Base-by-base conservation (phyloP, 345 rosid genomes). In the Citrus maxima region DNA sequence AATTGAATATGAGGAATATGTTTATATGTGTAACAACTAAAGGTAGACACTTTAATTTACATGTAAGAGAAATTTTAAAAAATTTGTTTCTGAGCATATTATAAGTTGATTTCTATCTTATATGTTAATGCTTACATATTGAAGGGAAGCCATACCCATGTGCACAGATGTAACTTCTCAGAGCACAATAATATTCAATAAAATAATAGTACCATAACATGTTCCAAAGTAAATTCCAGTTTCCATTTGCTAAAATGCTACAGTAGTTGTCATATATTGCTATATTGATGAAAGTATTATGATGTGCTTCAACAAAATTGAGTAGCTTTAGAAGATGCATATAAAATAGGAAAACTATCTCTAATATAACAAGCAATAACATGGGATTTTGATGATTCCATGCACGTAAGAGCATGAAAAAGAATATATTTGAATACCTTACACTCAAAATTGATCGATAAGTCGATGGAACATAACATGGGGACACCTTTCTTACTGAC, bases 401-500 rank as follows among this genome's bases (percentile, higher is more conserved):
- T 49, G 61, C 10, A 6, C 10, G 13, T 25, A 46, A 75, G 62
- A 60, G 72, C 66, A 1, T 21, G 2, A 72, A 9, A 77, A 38
- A 22, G 62, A 25, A 88, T 67, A 65, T 25, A 62, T 65, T 34
- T 3, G 18, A 65, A 27, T 79, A 94, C 98, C 98, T 88, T 74
- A 28, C 51, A 30, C 71, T 80, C 66, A 66, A 81, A 75, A 61
- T 83, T 81, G 68, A 93, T 54, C 9, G 95, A 95, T 87, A 93
- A 86, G 85, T 86, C 78, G 67, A 95, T 80, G 62, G 98, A 93
- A 80, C 97, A 95, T 25, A 90, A 13, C 89, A 87, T 81, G 25
- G 92, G 90, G n/a, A 67, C 72, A 49, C 92, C 93, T 55, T 82
- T 84, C 85, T 87, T 90, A 77, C 75, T 85, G 66, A 92, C 82